Evolutionary conservation across 352 stramenopile species (phyloP), one percentile per base, ranked within the genome.

Genomic region (Phytophthora sp.): DNA sequence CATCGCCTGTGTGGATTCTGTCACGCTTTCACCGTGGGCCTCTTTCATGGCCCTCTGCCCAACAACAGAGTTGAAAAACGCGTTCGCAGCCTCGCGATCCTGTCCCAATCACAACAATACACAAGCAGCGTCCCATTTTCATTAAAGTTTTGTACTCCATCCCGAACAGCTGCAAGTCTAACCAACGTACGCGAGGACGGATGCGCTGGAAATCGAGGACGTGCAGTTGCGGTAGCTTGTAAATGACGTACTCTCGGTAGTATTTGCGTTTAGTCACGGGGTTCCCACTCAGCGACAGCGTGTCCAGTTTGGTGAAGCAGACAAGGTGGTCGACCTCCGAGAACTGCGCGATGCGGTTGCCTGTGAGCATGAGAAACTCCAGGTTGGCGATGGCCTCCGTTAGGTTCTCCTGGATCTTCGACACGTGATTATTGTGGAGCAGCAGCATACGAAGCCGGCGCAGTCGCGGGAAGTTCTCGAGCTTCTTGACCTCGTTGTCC

Each of bases 401-500:
- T 24, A 97, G 63, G 31, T 80, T 82, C 18, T 90, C 81, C 53
- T 90, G 79, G 60, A 98, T 91, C 63, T 90, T 89, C 42, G 78
- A 70, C 56, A 98, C 89, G 74, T 96, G 78, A 67, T 98, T 98
- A 81, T 98, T 98, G 71, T 96, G 86, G 39, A 98, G 67, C 31
- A 98, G 73, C 58, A 98, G 70, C 79, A 94, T 97, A n/a, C 86
- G 91, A 45, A 98, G 75, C 15, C 93, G 81, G 30, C 79, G 79
- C 55, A 97, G 82, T 3, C 85, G 75, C 46, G 93, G 93, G 56
- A 98, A 98, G 80, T 98, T 98, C 74, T 98, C 94, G 1, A 98
- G 75, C 71, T 93, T 97, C 71, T 96, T 96, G 60, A 98, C 94
- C 66, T 98, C 92, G 69, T 98, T 98, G 73, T 98, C 94, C 63